Percentiles rank a stretch among this genome's conserved stretches.
Conservation (phyloP, 805 yeast genomes). For the Candida chilensis region DNA sequence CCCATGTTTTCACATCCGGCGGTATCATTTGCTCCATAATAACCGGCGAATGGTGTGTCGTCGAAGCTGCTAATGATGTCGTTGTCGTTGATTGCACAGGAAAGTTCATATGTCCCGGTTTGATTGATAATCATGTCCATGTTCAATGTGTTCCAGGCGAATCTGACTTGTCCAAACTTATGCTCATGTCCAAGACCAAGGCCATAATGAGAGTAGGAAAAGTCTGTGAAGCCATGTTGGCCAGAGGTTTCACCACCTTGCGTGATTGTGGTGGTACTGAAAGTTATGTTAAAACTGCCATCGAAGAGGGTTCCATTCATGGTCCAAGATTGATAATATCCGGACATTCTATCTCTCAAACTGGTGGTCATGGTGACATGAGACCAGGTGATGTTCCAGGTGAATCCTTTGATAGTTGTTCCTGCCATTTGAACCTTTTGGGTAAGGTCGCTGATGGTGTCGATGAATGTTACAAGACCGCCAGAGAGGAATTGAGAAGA, state of each 20-base stretch:
- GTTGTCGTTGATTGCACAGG: constrained; percentile 11
- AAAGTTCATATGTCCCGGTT: constrained; percentile 13
- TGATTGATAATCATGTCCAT: constrained; percentile 16
- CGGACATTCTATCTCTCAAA: constrained; percentile 14
- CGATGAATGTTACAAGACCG: constrained; percentile 10
- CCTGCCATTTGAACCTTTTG: constrained; percentile 10
- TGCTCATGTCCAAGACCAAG: constrained; percentile 9
- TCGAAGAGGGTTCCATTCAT: constrained; percentile 12
- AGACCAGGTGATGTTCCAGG: constrained; percentile 10
- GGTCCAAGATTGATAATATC: constrained; percentile 14
- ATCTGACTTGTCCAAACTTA: constrained; percentile 6
- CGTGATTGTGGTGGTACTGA: constrained; percentile 15
- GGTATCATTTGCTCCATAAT: constrained; percentile 8
- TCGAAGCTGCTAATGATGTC: constrained; percentile 3
- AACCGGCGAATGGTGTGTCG: constrained; percentile 1
- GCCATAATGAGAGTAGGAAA: constrained; percentile 11
- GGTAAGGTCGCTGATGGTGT: constrained; percentile 15
- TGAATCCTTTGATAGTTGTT: constrained; percentile 12
- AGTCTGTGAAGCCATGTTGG: constrained; percentile 8
- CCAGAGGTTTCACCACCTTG: constrained; percentile 13
- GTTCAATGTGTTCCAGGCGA: constrained; percentile 13
- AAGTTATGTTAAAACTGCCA: constrained; percentile 9
- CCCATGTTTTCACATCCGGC: constrained; percentile 7
- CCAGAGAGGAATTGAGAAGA: constrained; percentile 13
- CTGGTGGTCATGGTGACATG: constrained; percentile 17